These are phyloP conservation scores for Aurifilum marmelostoma DNA, from an alignment of 2,329 filamentous ascomycete species.

Conservation along the genomic window DNA sequence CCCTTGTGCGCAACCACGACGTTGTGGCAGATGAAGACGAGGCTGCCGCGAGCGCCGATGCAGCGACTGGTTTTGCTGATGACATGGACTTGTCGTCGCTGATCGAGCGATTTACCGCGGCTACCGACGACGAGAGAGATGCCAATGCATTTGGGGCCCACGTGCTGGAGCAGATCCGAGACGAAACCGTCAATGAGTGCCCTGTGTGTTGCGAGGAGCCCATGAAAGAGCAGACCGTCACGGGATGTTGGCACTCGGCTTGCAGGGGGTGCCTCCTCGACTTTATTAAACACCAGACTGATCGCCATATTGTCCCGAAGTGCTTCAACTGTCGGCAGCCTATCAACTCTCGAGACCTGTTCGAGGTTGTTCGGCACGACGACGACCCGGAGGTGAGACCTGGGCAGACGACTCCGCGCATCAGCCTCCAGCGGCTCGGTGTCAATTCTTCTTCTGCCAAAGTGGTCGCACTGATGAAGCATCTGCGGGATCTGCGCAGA, in stretches of 20 bases:
- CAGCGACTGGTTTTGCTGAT: conserved; percentile 80
- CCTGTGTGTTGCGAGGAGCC: conserved; percentile 94
- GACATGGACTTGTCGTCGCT: conserved; percentile 94
- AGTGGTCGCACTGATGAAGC: conserved; percentile 75
- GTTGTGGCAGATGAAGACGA: conserved; percentile 88
- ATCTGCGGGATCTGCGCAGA: conserved; percentile 71
- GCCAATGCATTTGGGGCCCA: conserved; percentile 80
- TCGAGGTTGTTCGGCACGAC: conserved; percentile 86
- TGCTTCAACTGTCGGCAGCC: conserved; percentile 91
- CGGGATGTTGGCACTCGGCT: conserved; percentile 95
- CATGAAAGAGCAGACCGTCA: conserved; percentile 93
- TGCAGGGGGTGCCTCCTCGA: conserved; percentile 92
- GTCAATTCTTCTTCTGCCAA: conserved; percentile 81
- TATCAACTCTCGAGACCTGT: conserved; percentile 82
- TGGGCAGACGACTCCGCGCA: conserved; percentile 50
- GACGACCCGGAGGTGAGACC: conserved; percentile 51
- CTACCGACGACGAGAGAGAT: conserved; percentile 63
- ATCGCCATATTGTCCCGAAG: conserved; percentile 73
- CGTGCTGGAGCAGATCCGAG: conserved; percentile 87
- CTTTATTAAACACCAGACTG: conserved; percentile 84
- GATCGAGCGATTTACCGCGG: conserved; percentile 79
- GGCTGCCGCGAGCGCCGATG: conserved; percentile 75
- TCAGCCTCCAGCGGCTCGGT: conserved; percentile 63
- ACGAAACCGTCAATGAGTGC: conserved; percentile 86
- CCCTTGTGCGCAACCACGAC: conserved; percentile 82